phyloP scores from a whole-genome alignment of 345 rosid genomes.

The Sonneratia alba region DNA sequence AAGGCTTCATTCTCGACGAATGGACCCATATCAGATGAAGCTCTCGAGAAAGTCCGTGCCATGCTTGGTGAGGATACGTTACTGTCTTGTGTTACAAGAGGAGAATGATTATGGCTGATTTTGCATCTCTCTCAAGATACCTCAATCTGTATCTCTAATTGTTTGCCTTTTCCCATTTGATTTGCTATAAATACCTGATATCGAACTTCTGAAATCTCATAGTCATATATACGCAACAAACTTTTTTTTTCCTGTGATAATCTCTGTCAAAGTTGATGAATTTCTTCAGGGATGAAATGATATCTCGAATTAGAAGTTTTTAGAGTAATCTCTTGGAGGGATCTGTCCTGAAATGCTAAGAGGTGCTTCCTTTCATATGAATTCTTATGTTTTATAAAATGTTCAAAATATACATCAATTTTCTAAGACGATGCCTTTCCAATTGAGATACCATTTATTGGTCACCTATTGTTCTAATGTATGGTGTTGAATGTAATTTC shows the following conservation, averaged over 20 bases:
- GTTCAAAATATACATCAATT: too few relatives aligned
- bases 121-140: too few relatives aligned
- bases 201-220: not conserved
- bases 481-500: not conserved
- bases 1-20: constrained; percentile 51
- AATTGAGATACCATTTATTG: not conserved
- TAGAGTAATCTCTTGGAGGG: not conserved
- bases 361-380: too few relatives aligned
- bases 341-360: too few relatives aligned
- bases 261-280: not conserved
- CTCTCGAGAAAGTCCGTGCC: constrained; percentile 52
- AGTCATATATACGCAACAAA: not conserved
- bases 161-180: too few relatives aligned
- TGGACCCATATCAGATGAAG: constrained; percentile 77
- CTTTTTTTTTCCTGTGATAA: not conserved
- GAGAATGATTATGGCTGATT: too few relatives aligned
- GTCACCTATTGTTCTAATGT: not conserved
- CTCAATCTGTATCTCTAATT: too few relatives aligned
- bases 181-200: not conserved
- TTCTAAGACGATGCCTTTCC: not conserved
- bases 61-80: constrained; percentile 45
- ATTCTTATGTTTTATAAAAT: too few relatives aligned
- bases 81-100: not conserved
- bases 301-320: not conserved
- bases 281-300: not conserved